Percentiles rank a stretch among this genome's conserved stretches.
phyloP scores from a whole-genome alignment of 2,329 filamentous ascomycete genomes.

The Fusarium praegraminearum region DNA sequence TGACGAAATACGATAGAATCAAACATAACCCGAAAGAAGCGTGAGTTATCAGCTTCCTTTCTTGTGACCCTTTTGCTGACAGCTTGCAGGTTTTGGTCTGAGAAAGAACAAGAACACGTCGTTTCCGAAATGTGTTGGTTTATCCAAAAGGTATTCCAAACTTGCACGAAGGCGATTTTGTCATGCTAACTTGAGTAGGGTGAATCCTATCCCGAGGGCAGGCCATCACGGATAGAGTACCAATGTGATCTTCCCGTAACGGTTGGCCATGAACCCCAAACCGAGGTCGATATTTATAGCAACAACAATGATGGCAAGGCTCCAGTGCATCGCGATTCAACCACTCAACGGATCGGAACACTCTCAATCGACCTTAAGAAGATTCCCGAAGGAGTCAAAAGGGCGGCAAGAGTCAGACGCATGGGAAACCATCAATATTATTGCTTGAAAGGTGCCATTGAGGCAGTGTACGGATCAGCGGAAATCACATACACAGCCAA shows the following conservation, averaged over 20 bases:
- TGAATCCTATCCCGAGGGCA: slow-evolving; percentile 54
- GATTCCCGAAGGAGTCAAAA: slow-evolving; percentile 51
- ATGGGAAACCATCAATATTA: slow-evolving; percentile 55
- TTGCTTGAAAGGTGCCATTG: slow-evolving; percentile 53
- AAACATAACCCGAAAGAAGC: slow-evolving; percentile 54
- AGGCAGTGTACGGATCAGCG: slow-evolving; percentile 55
- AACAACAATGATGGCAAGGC: slow-evolving; percentile 50
- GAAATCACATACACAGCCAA: slow-evolving; percentile 55
- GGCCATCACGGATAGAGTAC: slow-evolving; percentile 53
- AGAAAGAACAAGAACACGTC: slow-evolving; percentile 54
- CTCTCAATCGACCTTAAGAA: slow-evolving; percentile 53
- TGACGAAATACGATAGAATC: slow-evolving; percentile 53
- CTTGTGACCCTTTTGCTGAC: slow-evolving; percentile 25
- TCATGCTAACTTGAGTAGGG: slow-evolving; percentile 46
- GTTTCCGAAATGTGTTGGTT: slow-evolving; percentile 57
- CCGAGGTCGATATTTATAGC: slow-evolving; percentile 55
- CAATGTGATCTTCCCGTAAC: slow-evolving; percentile 55
- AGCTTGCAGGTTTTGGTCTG: slow-evolving; percentile 52
- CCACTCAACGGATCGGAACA: slow-evolving; percentile 51
- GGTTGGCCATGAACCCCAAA: slow-evolving; percentile 52
- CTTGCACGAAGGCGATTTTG: background rate
- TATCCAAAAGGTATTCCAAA: slow-evolving; percentile 52
- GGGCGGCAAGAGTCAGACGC: slow-evolving; percentile 48
- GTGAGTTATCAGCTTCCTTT: slow-evolving; percentile 41
- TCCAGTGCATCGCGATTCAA: slow-evolving; percentile 49